phyloP scores from a whole-genome alignment of 2,329 filamentous ascomycete genomes.

The Fusarium poae region DNA sequence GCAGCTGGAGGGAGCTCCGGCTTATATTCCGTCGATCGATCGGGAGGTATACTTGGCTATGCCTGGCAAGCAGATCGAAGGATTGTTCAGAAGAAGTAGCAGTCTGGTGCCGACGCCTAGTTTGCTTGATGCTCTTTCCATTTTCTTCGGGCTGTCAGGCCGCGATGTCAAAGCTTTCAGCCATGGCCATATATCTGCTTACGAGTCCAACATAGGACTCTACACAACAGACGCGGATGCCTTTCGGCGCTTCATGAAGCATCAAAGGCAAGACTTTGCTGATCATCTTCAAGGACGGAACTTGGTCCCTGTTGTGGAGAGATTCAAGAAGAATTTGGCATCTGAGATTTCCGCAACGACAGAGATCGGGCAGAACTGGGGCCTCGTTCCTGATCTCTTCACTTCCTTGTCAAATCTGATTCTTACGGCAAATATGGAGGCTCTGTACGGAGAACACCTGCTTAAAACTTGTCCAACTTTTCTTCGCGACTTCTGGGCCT shows the following conservation, averaged over 20 bases:
- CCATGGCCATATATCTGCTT: too few species aligned
- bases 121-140: not conserved
- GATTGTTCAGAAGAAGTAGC: not conserved
- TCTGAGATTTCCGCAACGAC: too few species aligned
- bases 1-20: not conserved
- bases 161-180: too few species aligned
- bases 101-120: slow-evolving; percentile 4
- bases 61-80: slow-evolving; percentile 9
- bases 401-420: not conserved
- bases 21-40: not conserved
- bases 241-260: too few species aligned
- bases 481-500: slow-evolving; percentile 4
- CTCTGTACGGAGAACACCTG: slow-evolving; percentile 1
- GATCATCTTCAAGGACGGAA: too few species aligned
- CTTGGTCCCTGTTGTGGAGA: too few species aligned
- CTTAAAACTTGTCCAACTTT: not conserved
- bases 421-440: not conserved
- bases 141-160: not conserved
- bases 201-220: too few species aligned
- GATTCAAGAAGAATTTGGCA: too few species aligned
- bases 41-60: slow-evolving; percentile 8
- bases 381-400: not conserved
- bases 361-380: too few species aligned
- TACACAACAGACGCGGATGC: too few species aligned
- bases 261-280: too few species aligned